Evolutionary conservation across 768 basidiomycete genomes (phyloP), one percentile per base, ranked within the genome.

Genomic region (Mycena crocata): DNA sequence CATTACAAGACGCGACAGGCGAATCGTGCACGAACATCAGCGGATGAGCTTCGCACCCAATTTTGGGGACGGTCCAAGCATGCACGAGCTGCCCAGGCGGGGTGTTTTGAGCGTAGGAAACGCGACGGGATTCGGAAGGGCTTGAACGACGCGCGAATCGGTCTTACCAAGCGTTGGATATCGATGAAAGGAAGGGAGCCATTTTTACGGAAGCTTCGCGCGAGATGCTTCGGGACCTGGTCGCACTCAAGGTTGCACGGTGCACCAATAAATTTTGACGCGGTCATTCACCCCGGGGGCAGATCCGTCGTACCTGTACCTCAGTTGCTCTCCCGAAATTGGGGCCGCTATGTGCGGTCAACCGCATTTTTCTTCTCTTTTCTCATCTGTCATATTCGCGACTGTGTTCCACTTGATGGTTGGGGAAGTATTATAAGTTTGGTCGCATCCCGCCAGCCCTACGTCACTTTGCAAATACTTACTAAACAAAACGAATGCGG

Each of bases 151-250:
- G 23, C 17, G 4, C 45, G 57, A 14, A 4, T 49, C 24, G 32
- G 31, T 1, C 19, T 39, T 14, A 24, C 15, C 3, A 23, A 37
- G 34, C 57, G 26, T 17, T 59, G 57, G 57, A 59, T 59, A 46
- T 49, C 48, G 45, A 46, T 45, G 8, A 49, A 59, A 13, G 35
- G 57, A 5, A 59, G n/a, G 35, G 57, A 5, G 57, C 46, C 6
- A 30, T 49, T 32, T 59, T 59, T 28, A 50, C 48, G 6, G 45
- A 59, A 17, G 1, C 17, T 0, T 48, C 46, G 1, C 57, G 59
- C 1, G 59, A 61, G n/a, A 61, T 61, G 49, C 8, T 61, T 19
- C 59, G 59, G 1, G 59, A 61, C n/a, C 48, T 61, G 8, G 59
- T 61, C 49, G 39, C 49, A 28, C 39, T 52, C 23, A 61, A 61